Percentiles rank a stretch among this genome's conserved stretches.
These are phyloP conservation scores for Withania somnifera DNA, from an alignment of 305 asterid genomes.

Conservation along the genomic window DNA sequence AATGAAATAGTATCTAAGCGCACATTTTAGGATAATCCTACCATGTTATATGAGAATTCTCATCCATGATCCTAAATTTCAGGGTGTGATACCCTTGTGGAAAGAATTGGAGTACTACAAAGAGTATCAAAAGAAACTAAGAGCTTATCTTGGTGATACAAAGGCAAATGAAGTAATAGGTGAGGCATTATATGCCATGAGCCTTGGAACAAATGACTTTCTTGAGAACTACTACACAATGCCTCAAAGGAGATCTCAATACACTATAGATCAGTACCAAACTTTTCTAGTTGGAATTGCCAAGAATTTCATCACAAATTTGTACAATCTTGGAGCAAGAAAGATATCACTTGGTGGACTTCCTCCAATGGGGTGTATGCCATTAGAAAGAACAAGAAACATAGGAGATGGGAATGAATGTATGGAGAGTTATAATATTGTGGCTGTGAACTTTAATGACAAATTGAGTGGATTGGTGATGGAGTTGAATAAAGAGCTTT, in stretches of 20 bases:
- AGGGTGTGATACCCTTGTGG: conserved; percentile 65
- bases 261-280: conserved; percentile 43
- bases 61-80: conserved; percentile 2
- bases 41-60: background rate
- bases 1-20: background rate
- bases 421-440: conserved; percentile 38
- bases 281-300: conserved; percentile 35
- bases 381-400: conserved; percentile 52
- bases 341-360: conserved; percentile 61
- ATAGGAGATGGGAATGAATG: conserved; percentile 27
- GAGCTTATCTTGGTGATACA: conserved; percentile 30
- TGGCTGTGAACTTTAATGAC: conserved; percentile 45
- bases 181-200: conserved; percentile 49
- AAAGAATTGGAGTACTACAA: conserved; percentile 57
- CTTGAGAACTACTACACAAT: conserved; percentile 50
- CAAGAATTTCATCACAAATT: conserved; percentile 26
- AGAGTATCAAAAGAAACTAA: conserved; percentile 42
- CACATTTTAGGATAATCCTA: background rate
- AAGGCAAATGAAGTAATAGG: conserved; percentile 30
- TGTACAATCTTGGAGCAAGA: conserved; percentile 56
- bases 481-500: conserved; percentile 37
- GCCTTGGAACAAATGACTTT: conserved; percentile 73
- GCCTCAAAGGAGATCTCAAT: conserved; percentile 26
- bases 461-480: conserved; percentile 28
- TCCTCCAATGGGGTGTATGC: conserved; percentile 80